Conservation (phyloP, 441 rosid species). For the Gossypium laxum region DNA sequence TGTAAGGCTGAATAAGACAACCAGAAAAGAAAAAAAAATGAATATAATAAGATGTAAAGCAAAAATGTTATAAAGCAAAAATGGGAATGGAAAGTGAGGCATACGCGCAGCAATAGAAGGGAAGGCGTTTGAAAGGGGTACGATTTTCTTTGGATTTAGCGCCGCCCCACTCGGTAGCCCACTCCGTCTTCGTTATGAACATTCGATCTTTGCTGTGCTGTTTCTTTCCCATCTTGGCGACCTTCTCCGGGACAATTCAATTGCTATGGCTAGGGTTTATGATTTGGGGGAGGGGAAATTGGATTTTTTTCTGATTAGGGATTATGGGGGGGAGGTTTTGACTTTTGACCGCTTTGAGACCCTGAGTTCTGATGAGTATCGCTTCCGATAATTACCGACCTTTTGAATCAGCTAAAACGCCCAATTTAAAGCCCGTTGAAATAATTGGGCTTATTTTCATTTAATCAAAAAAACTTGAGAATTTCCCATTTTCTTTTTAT, state of each 20-base stretch:
- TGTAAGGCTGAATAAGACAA: constrained; percentile 52
- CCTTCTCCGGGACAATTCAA: not conserved
- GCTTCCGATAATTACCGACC: constrained; percentile 12
- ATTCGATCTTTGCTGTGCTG: constrained; percentile 90
- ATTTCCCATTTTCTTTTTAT: not conserved
- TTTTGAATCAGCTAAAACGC: not conserved
- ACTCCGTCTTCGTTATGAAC: constrained; percentile 85
- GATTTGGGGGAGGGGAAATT: not conserved
- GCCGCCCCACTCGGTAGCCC: constrained; percentile 99
- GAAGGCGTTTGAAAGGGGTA: constrained; percentile 85
- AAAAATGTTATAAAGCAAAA: not conserved
- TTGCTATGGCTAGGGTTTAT: constrained; percentile 14
- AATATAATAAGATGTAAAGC: not conserved
- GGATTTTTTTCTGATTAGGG: not conserved
- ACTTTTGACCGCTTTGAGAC: constrained; percentile 6
- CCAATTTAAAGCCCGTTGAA: not conserved
- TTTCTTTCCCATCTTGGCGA: constrained; percentile 64
- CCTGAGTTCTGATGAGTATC: not conserved
- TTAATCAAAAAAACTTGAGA: not conserved
- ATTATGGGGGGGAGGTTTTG: not conserved
- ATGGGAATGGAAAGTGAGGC: not conserved
- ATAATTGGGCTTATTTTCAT: not conserved
- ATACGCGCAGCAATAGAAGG: constrained; percentile 96
- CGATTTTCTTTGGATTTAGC: constrained; percentile 69
- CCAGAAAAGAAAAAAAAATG: not conserved